A percentile compares a stretch with the other conserved stretches of the same genome.
Conservation (phyloP, 2,329 filamentous ascomycete genomes). For the Talaromyces piceae region DNA sequence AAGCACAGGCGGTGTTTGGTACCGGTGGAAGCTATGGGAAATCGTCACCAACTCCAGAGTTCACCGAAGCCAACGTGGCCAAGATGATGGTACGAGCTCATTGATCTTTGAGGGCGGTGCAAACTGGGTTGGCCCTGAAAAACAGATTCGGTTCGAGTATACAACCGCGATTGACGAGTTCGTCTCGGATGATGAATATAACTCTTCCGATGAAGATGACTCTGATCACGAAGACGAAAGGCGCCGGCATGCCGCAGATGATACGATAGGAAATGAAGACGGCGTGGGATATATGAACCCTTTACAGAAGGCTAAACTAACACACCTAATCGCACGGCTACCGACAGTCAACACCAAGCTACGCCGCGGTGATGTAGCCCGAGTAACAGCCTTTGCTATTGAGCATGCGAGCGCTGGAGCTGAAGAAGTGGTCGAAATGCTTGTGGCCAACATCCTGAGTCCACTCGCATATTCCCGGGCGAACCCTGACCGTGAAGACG, state of each 20-base stretch:
- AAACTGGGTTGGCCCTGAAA: slow-evolving; percentile 69
- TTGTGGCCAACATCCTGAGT: slow-evolving; percentile 71
- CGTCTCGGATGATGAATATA: slow-evolving; percentile 74
- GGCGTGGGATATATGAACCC: slow-evolving; percentile 68
- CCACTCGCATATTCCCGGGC: slow-evolving; percentile 68
- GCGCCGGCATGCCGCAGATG: slow-evolving; percentile 39
- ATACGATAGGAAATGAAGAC: slow-evolving; percentile 28
- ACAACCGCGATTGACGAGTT: slow-evolving; percentile 69
- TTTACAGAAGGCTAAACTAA: slow-evolving; percentile 73
- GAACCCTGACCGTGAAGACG: slow-evolving; percentile 46
- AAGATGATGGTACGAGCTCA: slow-evolving; percentile 49
- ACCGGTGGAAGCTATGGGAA: slow-evolving; percentile 87
- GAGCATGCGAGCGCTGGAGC: slow-evolving; percentile 76
- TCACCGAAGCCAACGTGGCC: slow-evolving; percentile 24
- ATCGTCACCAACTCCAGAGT: slow-evolving; percentile 60
- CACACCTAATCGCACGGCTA: slow-evolving; percentile 73
- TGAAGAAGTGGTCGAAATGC: slow-evolving; percentile 84
- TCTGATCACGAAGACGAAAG: slow-evolving; percentile 39
- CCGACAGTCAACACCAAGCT: slow-evolving; percentile 68
- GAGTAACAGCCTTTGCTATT: slow-evolving; percentile 82
- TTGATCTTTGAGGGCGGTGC: slow-evolving; percentile 66
- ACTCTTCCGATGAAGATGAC: slow-evolving; percentile 79
- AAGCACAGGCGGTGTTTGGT: slow-evolving; percentile 75
- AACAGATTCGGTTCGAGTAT: slow-evolving; percentile 72
- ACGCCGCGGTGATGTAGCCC: slow-evolving; percentile 76